Percentiles rank a stretch among this genome's conserved stretches.
Evolutionary conservation across 495 filamentous ascomycete species (phyloP).

Genomic region (Elaphomyces granulatus): DNA sequence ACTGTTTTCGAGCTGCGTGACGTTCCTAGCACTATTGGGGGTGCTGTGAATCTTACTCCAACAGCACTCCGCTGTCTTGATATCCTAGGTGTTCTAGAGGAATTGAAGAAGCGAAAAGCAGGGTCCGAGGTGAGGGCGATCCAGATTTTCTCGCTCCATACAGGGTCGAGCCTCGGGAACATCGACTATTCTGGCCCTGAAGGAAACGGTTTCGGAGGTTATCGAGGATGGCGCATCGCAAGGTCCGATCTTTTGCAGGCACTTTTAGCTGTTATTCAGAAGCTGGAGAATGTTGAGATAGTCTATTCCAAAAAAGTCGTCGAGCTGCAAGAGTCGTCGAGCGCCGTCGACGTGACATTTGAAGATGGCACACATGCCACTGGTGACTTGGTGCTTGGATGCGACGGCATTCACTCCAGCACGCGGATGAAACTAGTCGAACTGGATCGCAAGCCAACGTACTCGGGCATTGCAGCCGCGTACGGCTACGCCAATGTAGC

Average conservation of each 20-base stretch:
- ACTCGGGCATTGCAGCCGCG: slow-evolving; percentile 10
- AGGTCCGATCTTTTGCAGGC: slow-evolving; percentile 33
- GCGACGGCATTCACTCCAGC: slow-evolving; percentile 49
- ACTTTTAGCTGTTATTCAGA: slow-evolving; percentile 31
- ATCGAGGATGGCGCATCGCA: slow-evolving; percentile 34
- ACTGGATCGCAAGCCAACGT: slow-evolving; percentile 31
- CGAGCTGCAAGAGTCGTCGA: slow-evolving; percentile 18
- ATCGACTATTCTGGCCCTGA: slow-evolving; percentile 27
- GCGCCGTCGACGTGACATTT: slow-evolving; percentile 35
- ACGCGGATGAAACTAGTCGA: slow-evolving; percentile 40
- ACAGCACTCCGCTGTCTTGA: slow-evolving; percentile 45
- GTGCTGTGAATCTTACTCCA: slow-evolving; percentile 48
- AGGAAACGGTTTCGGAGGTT: slow-evolving; percentile 28
- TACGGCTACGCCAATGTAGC: background rate
- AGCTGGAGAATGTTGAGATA: slow-evolving; percentile 22
- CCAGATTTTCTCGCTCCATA: slow-evolving; percentile 37
- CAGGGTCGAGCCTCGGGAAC: slow-evolving; percentile 29
- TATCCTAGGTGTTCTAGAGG: slow-evolving; percentile 36
- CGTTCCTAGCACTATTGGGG: slow-evolving; percentile 41
- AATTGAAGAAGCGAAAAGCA: slow-evolving; percentile 28
- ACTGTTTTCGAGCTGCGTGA: slow-evolving; percentile 44
- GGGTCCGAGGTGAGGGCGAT: slow-evolving; percentile 40
- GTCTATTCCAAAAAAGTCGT: slow-evolving; percentile 30
- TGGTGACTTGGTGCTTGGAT: slow-evolving; percentile 43
- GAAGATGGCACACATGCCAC: slow-evolving; percentile 31